Base-by-base conservation (phyloP, 495 filamentous ascomycete genomes). In the Tetracladium setigerum region DNA sequence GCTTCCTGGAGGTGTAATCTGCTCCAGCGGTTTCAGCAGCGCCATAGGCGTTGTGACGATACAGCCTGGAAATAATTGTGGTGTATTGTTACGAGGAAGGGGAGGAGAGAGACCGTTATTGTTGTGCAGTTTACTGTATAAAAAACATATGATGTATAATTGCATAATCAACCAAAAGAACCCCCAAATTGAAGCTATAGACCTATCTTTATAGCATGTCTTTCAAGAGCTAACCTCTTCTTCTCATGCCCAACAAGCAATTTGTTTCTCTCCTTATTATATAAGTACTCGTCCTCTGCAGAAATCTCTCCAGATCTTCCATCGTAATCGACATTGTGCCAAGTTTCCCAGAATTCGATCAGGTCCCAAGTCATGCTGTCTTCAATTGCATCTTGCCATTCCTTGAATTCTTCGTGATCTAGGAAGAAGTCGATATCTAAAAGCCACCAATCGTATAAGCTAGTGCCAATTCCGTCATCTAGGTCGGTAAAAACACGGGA, bases 401-500 rank as follows among this genome's bases (percentile, higher is more conserved):
- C 39, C 18, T 41, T 27, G 37, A 47, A 48, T 48, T 53, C 45
- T 44, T 53, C 18, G 50, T 32, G 34, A 44, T 49, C 45, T 44
- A 42, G 44, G 17, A 49, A 49, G 22, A 53, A 53, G 44, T 49
- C 50, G 41, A 49, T 44, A 54, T 54, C 51, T 49, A 18, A 32
- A 49, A 54, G 51, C 51, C 46, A 54, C 51, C 39, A 54, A 44
- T 54, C 51, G 36, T 27, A 48, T 46, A 54, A 54, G 49, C 12
- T 35, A 54, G 45, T 44, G 12, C 44, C 19, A 35, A 54, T 54
- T 44, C 51, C 46, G 45, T 49, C 34, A 45, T 48, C 51, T 13
- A 54, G 30, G 41, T 54, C 45, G 46, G 38, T 49, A 40, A 54
- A 44, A 32, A 44, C 24, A 31, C 49, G 32, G 30, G 43, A 45